Percentiles rank a stretch among this genome's conserved stretches.
These are phyloP conservation scores for Penicillium goetzii DNA, from an alignment of 495 filamentous ascomycete species.

Conservation along the genomic window DNA sequence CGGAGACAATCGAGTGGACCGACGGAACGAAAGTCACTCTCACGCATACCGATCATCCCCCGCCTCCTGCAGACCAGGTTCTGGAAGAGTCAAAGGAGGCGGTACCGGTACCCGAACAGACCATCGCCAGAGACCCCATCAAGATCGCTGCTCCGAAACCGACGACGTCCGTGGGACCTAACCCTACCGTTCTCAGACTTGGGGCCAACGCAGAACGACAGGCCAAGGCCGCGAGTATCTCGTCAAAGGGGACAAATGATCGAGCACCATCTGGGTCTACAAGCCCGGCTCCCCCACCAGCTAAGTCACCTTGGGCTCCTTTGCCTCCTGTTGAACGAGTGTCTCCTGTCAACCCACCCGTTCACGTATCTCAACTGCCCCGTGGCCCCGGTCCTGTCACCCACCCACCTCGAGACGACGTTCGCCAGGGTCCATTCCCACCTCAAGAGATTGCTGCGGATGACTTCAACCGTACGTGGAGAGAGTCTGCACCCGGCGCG, in stretches of 20 bases:
- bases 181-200: conserved; percentile 56
- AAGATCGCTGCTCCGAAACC: conserved; percentile 48
- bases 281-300: conserved; percentile 71
- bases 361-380: conserved; percentile 36
- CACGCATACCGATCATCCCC: conserved; percentile 50
- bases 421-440: conserved; percentile 39
- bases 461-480: conserved; percentile 87
- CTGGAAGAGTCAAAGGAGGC: conserved; percentile 33
- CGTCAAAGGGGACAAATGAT: conserved; percentile 69
- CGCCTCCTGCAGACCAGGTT: conserved; percentile 28
- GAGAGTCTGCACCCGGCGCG: conserved; percentile 65
- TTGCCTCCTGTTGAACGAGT: conserved; percentile 83
- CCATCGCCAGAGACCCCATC: conserved; percentile 32
- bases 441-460: conserved; percentile 91
- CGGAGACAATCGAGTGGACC: conserved; percentile 94
- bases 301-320: conserved; percentile 89
- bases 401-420: conserved; percentile 41
- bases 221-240: conserved; percentile 58
- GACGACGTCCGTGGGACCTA: conserved; percentile 53
- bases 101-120: conserved; percentile 26
- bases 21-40: conserved; percentile 93
- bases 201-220: conserved; percentile 55
- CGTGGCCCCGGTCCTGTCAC: conserved; percentile 30
- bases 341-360: conserved; percentile 63
- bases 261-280: conserved; percentile 81